Percentiles rank a stretch among this genome's conserved stretches.
phyloP scores from a whole-genome alignment of 805 yeast species.

The Soucietia sequanensis region DNA sequence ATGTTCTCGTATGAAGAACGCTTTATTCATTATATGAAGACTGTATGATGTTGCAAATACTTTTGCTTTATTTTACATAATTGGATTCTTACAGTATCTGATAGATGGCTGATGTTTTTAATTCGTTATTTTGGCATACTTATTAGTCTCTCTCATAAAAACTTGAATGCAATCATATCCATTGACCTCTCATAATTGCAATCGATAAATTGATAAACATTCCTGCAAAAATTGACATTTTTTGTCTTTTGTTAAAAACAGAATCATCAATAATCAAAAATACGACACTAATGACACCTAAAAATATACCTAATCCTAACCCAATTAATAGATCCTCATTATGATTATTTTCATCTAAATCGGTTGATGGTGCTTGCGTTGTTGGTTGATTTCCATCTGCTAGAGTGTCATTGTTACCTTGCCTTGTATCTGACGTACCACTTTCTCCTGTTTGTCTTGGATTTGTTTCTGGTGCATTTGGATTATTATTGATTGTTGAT shows the following conservation, averaged over 20 bases:
- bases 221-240: conserved; percentile 73
- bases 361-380: conserved; percentile 17
- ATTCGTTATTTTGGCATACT: too few species aligned
- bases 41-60: too few species aligned
- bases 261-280: conserved; percentile 60
- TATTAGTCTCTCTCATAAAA: too few species aligned
- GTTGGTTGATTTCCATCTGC: conserved; percentile 43
- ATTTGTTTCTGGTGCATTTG: not conserved
- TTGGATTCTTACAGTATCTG: too few species aligned
- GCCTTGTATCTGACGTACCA: too few species aligned
- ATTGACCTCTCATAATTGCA: conserved; percentile 54
- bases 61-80: too few species aligned
- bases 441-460: not conserved
- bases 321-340: conserved; percentile 73
- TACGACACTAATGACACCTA: conserved; percentile 66
- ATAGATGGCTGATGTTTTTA: too few species aligned
- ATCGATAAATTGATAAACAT: conserved; percentile 64
- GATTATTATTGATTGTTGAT: conserved; percentile 51
- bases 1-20: too few species aligned
- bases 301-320: conserved; percentile 66
- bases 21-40: too few species aligned
- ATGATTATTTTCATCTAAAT: conserved; percentile 29
- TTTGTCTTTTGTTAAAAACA: conserved; percentile 58
- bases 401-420: too few species aligned
- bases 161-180: too few species aligned